Conservation (phyloP, 2,329 filamentous ascomycete species). For the Rutstroemia sp. region DNA sequence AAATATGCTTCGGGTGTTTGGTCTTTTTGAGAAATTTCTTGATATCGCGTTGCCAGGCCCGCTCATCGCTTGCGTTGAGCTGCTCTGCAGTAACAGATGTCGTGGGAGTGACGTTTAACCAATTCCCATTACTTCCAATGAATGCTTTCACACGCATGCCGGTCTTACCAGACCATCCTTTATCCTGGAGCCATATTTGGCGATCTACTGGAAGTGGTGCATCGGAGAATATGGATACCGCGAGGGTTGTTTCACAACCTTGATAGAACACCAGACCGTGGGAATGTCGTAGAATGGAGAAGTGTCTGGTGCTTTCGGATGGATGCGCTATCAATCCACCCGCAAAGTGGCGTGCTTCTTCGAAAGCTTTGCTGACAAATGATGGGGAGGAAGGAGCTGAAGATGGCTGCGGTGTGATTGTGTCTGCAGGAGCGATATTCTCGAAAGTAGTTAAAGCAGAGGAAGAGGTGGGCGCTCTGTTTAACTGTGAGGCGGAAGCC, state of each 20-base stretch:
- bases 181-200: slow-evolving; percentile 60
- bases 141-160: slow-evolving; percentile 61
- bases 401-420: background rate
- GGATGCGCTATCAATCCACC: slow-evolving; percentile 57
- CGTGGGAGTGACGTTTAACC: slow-evolving; percentile 62
- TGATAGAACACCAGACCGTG: slow-evolving; percentile 57
- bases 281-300: slow-evolving; percentile 60
- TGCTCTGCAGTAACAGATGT: slow-evolving; percentile 39
- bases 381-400: slow-evolving; percentile 10
- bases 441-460: background rate
- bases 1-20: slow-evolving; percentile 36
- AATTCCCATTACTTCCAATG: slow-evolving; percentile 49
- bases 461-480: background rate
- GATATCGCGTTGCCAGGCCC: slow-evolving; percentile 62
- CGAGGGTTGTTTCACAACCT: slow-evolving; percentile 55
- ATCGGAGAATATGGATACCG: slow-evolving; percentile 57
- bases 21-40: slow-evolving; percentile 54
- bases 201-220: slow-evolving; percentile 47
- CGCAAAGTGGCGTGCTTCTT: slow-evolving; percentile 56
- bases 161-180: slow-evolving; percentile 60
- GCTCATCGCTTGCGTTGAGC: slow-evolving; percentile 49
- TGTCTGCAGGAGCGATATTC: background rate
- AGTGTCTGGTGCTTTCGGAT: slow-evolving; percentile 57
- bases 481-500: background rate
- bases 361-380: slow-evolving; percentile 24